A percentile compares a stretch with the other conserved stretches of the same genome.
Evolutionary conservation across 768 basidiomycete genomes (phyloP).

Genomic region (Mycena vulgaris): DNA sequence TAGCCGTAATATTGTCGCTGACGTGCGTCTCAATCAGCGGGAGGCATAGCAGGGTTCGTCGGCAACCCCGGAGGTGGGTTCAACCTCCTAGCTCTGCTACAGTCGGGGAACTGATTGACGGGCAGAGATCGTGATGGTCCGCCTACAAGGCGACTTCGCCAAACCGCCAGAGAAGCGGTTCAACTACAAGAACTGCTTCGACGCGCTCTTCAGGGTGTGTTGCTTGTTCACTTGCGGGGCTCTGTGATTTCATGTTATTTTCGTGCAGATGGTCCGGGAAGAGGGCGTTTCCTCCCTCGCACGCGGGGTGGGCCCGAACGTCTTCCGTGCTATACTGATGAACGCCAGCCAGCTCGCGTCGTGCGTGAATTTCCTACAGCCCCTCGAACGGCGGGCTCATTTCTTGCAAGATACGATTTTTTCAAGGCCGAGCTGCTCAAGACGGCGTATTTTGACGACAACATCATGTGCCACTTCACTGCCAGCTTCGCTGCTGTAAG

Average conservation of each 20-base stretch:
- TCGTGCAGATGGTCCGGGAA: constrained; percentile 83
- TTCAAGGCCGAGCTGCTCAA: constrained; percentile 90
- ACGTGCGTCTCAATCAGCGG: constrained; percentile 63
- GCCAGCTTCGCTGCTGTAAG: constrained; percentile 90
- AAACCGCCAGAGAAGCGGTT: constrained; percentile 91
- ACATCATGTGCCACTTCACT: constrained; percentile 86
- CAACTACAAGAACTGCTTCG: constrained; percentile 92
- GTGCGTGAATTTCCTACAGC: too few relatives aligned
- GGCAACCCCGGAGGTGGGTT: constrained; percentile 87
- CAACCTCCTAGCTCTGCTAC: background rate
- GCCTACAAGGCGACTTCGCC: constrained; percentile 92
- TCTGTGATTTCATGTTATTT: constrained; percentile 4
- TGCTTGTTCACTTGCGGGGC: background rate
- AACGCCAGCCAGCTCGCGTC: constrained; percentile 94
- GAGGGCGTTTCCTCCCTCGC: constrained; percentile 84
- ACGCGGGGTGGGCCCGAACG: constrained; percentile 88
- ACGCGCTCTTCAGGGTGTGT: constrained; percentile 88
- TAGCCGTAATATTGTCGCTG: background rate
- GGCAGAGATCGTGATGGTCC: constrained; percentile 87
- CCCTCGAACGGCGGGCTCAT: too few relatives aligned
- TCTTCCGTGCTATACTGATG: constrained; percentile 90
- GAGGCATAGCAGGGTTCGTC: constrained; percentile 88
- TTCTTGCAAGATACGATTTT: constrained; percentile 93
- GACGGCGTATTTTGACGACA: constrained; percentile 82
- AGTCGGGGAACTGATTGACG: background rate